These are phyloP conservation scores for Fusarium keratoplasticum DNA, from an alignment of 2,329 filamentous ascomycete species.

Conservation along the genomic window DNA sequence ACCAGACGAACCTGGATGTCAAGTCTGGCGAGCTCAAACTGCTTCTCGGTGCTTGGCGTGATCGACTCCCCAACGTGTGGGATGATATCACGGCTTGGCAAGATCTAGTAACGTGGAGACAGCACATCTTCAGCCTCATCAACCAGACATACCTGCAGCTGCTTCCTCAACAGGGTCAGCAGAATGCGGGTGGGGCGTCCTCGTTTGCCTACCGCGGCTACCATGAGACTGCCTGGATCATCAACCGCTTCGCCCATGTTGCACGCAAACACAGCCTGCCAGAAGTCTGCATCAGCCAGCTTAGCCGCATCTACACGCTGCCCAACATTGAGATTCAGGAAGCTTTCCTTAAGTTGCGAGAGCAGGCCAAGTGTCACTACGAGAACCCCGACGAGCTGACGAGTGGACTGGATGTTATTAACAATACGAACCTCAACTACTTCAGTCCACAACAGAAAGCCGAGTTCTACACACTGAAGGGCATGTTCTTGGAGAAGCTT, in stretches of 20 bases:
- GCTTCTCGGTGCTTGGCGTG: constrained; percentile 92
- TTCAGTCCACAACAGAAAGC: constrained; percentile 97
- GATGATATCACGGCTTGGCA: constrained; percentile 99
- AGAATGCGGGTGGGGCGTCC: constrained; percentile 88
- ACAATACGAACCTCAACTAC: constrained; percentile 99
- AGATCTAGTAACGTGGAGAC: constrained; percentile 98
- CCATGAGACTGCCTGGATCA: constrained; percentile 99
- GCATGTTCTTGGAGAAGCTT: constrained; percentile 98
- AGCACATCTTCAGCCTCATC: constrained; percentile 98
- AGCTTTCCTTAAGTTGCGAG: constrained; percentile 96
- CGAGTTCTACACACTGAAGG: constrained; percentile 98
- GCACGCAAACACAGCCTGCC: constrained; percentile 96
- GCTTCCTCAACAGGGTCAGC: constrained; percentile 78
- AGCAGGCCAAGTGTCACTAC: constrained; percentile 99
- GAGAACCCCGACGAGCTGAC: constrained; percentile 93
- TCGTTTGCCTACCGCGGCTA: constrained; percentile 94
- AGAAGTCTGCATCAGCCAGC: constrained; percentile 96
- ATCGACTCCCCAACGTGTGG: constrained; percentile 96
- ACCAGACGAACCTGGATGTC: constrained; percentile 84
- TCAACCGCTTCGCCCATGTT: constrained; percentile 98
- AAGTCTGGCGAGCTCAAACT: constrained; percentile 97
- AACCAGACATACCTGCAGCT: constrained; percentile 92
- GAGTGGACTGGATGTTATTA: constrained; percentile 96
- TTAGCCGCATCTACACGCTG: constrained; percentile 97
- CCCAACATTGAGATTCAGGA: constrained; percentile 99